These are phyloP conservation scores for Sparassis latifolia DNA, from an alignment of 1,284 basidiomycete genomes.

Conservation along the genomic window DNA sequence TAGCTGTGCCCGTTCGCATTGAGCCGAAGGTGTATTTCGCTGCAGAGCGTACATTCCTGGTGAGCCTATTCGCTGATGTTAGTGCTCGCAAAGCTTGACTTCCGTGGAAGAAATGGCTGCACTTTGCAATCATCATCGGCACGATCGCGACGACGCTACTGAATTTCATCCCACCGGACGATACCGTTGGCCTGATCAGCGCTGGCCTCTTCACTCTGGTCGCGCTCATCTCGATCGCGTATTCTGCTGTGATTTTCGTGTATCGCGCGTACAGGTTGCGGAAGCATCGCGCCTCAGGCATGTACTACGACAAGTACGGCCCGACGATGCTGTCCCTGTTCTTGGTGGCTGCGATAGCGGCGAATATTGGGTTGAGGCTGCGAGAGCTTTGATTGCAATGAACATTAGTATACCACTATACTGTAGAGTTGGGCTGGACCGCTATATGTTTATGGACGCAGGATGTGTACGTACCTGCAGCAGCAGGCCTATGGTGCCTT, in stretches of 20 bases:
- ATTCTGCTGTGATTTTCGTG: slow-evolving; percentile 85
- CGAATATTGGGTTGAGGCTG: slow-evolving; percentile 66
- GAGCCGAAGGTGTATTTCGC: slow-evolving; percentile 99
- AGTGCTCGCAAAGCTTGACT: not conserved
- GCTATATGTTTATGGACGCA: too few relatives aligned
- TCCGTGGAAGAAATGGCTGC: slow-evolving; percentile 78
- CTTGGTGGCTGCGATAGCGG: slow-evolving; percentile 64
- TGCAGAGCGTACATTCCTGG: slow-evolving; percentile 87
- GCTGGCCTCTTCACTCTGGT: slow-evolving; percentile 85
- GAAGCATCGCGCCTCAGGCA: slow-evolving; percentile 65
- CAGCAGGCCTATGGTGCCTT: too few relatives aligned
- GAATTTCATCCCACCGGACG: slow-evolving; percentile 79
- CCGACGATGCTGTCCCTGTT: slow-evolving; percentile 73
- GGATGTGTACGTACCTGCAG: too few relatives aligned
- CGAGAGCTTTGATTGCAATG: slow-evolving; percentile 12
- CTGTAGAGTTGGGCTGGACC: too few relatives aligned
- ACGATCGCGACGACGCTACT: slow-evolving; percentile 86
- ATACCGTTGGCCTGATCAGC: slow-evolving; percentile 76
- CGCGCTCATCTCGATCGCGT: slow-evolving; percentile 86
- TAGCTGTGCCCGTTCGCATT: slow-evolving; percentile 88
- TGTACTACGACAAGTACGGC: slow-evolving; percentile 88
- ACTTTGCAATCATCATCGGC: slow-evolving; percentile 85
- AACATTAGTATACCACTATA: too few relatives aligned
- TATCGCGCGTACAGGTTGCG: slow-evolving; percentile 77
- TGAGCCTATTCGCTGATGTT: slow-evolving; percentile 27